A percentile compares a stretch with the other conserved stretches of the same genome.
phyloP scores from a whole-genome alignment of 208 protist species.

The Naegleria gruberi region DNA sequence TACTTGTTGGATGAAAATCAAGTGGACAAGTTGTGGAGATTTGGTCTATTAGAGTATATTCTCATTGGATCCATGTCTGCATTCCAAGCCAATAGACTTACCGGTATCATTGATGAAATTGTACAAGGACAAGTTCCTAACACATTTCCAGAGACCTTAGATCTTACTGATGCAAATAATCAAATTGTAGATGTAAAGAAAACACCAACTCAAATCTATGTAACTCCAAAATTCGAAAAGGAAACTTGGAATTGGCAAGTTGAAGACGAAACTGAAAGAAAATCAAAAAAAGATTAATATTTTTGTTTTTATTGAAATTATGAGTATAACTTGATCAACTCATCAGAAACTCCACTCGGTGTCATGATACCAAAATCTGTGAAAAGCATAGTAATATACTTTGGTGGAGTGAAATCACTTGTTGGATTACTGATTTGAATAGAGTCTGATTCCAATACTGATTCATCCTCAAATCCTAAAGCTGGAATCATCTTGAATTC shows the following conservation, averaged over 20 bases:
- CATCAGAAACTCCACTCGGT: constrained; percentile 93
- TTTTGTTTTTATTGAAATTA: constrained; percentile 25
- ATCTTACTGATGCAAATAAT: not conserved
- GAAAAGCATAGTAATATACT: constrained; percentile 85
- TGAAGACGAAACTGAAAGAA: not conserved
- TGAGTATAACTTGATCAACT: constrained; percentile 91
- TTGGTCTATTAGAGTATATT: not conserved
- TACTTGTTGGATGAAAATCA: not conserved
- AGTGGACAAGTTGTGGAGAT: not conserved
- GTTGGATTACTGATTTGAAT: constrained; percentile 1
- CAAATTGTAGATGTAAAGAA: not conserved
- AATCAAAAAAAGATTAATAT: not conserved
- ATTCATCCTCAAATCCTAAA: not conserved
- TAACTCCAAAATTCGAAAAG: not conserved
- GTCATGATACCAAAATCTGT: constrained; percentile 98
- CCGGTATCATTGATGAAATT: not conserved
- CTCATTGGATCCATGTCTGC: not conserved
- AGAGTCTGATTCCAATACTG: not conserved
- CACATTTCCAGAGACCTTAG: not conserved
- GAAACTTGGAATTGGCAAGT: not conserved
- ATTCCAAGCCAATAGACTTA: not conserved
- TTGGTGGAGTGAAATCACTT: constrained; percentile 74
- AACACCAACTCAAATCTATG: not conserved
- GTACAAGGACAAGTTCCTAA: too few species aligned
- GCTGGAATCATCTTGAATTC: not conserved